Base-by-base conservation (phyloP, 2,329 filamentous ascomycete genomes). In the Scedosporium apiospermum region DNA sequence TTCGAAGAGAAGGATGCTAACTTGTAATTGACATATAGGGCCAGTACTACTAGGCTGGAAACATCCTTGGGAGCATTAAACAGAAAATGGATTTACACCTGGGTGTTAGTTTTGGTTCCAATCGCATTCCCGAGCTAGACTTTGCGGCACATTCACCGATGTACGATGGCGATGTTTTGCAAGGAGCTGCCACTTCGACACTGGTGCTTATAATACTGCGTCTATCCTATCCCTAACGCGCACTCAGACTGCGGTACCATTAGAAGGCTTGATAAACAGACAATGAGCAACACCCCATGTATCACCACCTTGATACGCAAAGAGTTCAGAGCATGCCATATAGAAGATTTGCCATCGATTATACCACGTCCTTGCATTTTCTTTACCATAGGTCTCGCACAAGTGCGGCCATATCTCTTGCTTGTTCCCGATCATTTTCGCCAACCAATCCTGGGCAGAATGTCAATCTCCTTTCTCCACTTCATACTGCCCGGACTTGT, bases 41-140 rank as follows among this genome's bases (percentile, higher is more conserved):
- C 83, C 93, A 26, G 93, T 87, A 62, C 80, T 98, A 67, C 75
- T 99, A 70, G 95, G 95, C 74, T 91, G 87, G 89, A 97, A 92
- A 80, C 95, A 98, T 77, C 95, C 92, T 67, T 97, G 92, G 91
- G 93, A 97, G 69, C 92, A 96, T 78, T 96, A 80, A 83, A 76
- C 64, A 66, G 60, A 18, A 49, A 38, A 38, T 38, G 34, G 34
- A 14, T 38, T 38, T 12, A 38, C 34, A 14, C 34, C 34, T 14
- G 34, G 34, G 34, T 21, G 57, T 59, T 64, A 63, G 55, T 62
- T 30, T 34, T 60, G 62, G 41, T 59, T 63, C 51, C 58, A 64
- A 60, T 34, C 46, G 63, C 57, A 63, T 58, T 42, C 30, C 41
- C 49, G n/a, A 41, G 27, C 51, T 53, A 30, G 60, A 41, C 27